Evolutionary conservation across 2,329 filamentous ascomycete genomes (phyloP), one percentile per base, ranked within the genome.

Genomic region (Verticillium dahliae): DNA sequence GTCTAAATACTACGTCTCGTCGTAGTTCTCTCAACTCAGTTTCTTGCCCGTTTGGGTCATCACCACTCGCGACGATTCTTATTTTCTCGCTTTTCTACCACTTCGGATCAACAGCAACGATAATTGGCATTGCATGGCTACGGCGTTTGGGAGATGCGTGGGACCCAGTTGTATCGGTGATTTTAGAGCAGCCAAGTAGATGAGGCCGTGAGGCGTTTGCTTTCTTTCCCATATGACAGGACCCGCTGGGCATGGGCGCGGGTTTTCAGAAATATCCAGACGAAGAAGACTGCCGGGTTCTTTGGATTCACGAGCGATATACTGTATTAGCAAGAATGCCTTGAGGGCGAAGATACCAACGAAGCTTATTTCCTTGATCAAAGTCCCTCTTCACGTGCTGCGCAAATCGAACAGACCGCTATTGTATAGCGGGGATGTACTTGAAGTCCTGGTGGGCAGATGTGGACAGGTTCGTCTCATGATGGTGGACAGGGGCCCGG

Each of bases 1-100:
- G 65, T 68, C 33, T 71, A 22, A 56, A 6, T 3, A 13, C 1
- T 37, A 2, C 9, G 35, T n/a, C 3, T 27, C 55, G 14, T 31
- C 22, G 38, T 56, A 35, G 22, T 56, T 50, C n/a, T 50, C 18
- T 50, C 39, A 41, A 41, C 39, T 50, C 45, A 54, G 11, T 54
- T 52, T 27, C 10, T 58, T 52, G n/a, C n/a, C 37, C 60, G 18
- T 34, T 13, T 41, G 38, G 18, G 35, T 22, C 11, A 41, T 34
- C 31, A 50, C 7, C 9, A 38, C 13, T 14, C 6, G 27, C 27
- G 13, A 34, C 50, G 14, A 56, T 59, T 55, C 3, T 27, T 27
- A 3, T 27, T 3, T 27, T 27, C 4, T 27, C 27, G 27, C 27
- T 27, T 27, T 34, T 33, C 2, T 15, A 22, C 45, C n/a, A 50